A percentile compares a stretch with the other conserved stretches of the same genome.
These are phyloP conservation scores for Panellus pusillus DNA, from an alignment of 768 basidiomycete species.

Conservation along the genomic window DNA sequence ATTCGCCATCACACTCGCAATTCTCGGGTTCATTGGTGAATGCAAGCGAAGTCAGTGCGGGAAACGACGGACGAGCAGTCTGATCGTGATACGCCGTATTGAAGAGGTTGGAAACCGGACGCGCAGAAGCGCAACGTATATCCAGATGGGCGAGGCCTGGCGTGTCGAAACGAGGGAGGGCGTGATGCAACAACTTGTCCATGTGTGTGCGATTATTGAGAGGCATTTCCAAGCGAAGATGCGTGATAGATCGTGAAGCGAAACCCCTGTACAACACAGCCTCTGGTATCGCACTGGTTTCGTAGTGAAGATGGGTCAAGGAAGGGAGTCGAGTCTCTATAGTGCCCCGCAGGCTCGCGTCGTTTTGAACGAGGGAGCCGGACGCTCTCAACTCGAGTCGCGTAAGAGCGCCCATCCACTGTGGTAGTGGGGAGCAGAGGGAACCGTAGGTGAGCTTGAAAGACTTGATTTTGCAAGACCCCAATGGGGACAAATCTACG, in stretches of 20 bases:
- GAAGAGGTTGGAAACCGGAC: neutral
- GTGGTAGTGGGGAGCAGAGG: neutral
- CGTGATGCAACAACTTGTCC: too few relatives aligned
- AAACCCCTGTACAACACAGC: too few relatives aligned
- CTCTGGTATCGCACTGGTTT: neutral
- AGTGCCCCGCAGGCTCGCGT: neutral
- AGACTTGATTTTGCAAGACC: neutral
- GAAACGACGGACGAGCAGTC: neutral
- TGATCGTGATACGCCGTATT: neutral
- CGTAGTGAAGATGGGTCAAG: neutral
- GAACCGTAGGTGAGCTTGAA: neutral
- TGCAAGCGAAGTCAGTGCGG: neutral
- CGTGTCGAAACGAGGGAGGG: neutral
- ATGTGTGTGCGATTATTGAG: neutral
- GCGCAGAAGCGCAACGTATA: neutral
- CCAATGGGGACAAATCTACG: neutral
- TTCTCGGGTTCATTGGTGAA: neutral
- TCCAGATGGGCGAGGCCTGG: neutral
- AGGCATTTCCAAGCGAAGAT: neutral
- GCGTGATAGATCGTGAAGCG: neutral
- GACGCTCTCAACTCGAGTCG: neutral
- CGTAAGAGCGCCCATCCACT: neutral
- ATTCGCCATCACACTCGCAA: too few relatives aligned
- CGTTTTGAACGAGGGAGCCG: neutral
- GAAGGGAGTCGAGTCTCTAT: neutral